Evolutionary conservation across 2,329 filamentous ascomycete species (phyloP), one percentile per base, ranked within the genome.

Genomic region (Talaromyces sp.): DNA sequence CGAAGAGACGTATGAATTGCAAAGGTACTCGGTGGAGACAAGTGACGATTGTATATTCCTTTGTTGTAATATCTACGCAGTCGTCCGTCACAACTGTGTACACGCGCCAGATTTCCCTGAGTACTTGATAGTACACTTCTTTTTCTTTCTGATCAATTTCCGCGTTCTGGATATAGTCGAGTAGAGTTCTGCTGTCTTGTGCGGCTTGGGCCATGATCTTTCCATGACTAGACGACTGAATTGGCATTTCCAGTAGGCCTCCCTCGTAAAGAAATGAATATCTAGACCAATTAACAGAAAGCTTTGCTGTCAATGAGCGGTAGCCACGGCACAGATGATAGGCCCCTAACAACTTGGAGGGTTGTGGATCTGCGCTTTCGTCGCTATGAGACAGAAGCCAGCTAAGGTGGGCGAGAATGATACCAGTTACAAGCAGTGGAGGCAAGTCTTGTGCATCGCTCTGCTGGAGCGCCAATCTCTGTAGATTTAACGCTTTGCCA

Each of bases 371-470:
- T 36, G 19, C 17, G n/a, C 37, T 22, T 7, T 48, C 51, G n/a
- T 51, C 37, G 25, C 35, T 51, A n/a, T 50, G n/a, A 15, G 43
- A 54, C 21, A 59, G 28, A n/a, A 59, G 51, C 57, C 57, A 59
- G 36, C 36, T 55, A 11, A 54, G 57, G 17, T 59, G 57, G 22
- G 57, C 51, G n/a, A 59, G 28, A 15, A 59, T 22, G 3, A 59
- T 33, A 21, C 57, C 52, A n/a, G 57, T 35, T 43, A 59, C 37
- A 19, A 55, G 55, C 28, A 25, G 13, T 50, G 57, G 19, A 19
- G 11, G 15, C 17, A 55, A 33, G 17, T 55, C 22, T 28, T 50
- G 8, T 2, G n/a, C 19, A 13, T 59, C 36, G 5, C 21, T 13
- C n/a, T 41, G 25, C 17, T 55, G 33, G 11, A 59, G 41, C 8